Percentiles rank a stretch among this genome's conserved stretches.
These are phyloP conservation scores for Penicillium sumatraense DNA, from an alignment of 2,329 filamentous ascomycete genomes.

Conservation along the genomic window DNA sequence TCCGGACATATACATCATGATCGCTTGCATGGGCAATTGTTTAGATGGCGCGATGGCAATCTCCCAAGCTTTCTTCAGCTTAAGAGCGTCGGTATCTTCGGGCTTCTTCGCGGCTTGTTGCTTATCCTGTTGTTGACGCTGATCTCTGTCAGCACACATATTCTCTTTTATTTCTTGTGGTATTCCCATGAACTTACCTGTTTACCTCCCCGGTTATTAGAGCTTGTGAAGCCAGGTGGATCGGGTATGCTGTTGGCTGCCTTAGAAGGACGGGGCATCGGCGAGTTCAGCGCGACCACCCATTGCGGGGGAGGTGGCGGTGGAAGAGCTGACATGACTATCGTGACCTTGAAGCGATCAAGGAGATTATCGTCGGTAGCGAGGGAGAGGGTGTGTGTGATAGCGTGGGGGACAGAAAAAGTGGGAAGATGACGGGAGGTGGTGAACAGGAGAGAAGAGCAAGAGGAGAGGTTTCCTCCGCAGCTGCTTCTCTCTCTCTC, in stretches of 20 bases:
- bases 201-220: constrained; percentile 57
- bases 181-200: constrained; percentile 48
- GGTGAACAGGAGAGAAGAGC: constrained; percentile 16
- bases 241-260: constrained; percentile 69
- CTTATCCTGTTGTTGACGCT: constrained; percentile 39
- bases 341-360: constrained; percentile 16
- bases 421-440: constrained; percentile 15
- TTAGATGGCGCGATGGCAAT: constrained; percentile 92
- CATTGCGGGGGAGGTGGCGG: constrained; percentile 70
- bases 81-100: constrained; percentile 91
- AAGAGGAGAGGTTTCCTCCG: constrained; percentile 31
- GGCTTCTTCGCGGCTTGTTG: constrained; percentile 46
- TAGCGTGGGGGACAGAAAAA: constrained; percentile 10
- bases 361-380: not conserved
- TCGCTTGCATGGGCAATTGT: constrained; percentile 93
- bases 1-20: constrained; percentile 99
- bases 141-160: constrained; percentile 11
- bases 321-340: constrained; percentile 29
- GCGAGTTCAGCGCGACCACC: constrained; percentile 77
- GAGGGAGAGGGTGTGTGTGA: constrained; percentile 8
- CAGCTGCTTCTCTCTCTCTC: constrained; percentile 11
- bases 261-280: constrained; percentile 70
- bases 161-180: not conserved
- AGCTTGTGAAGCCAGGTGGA: constrained; percentile 80
- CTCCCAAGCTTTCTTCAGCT: constrained; percentile 99